These are phyloP conservation scores for Wickerhamiella hasegawae DNA, from an alignment of 805 yeast species.

Conservation along the genomic window DNA sequence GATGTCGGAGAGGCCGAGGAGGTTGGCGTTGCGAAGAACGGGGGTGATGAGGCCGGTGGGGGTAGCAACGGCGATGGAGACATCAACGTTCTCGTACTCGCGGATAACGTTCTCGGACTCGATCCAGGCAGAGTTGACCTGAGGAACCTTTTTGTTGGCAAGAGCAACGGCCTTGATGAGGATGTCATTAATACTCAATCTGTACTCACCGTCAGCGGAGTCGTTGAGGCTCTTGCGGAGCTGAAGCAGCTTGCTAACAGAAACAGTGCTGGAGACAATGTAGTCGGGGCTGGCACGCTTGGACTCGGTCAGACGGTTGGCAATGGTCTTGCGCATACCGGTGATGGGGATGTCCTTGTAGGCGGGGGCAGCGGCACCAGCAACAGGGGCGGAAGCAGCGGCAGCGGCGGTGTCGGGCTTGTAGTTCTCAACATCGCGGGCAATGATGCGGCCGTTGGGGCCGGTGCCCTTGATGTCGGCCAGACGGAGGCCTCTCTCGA, in stretches of 20 bases:
- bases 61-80: conserved; percentile 96
- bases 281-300: conserved; percentile 81
- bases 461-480: conserved; percentile 83
- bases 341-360: conserved; percentile 77
- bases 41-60: conserved; percentile 97
- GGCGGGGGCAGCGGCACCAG: conserved; percentile 31
- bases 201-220: conserved; percentile 71
- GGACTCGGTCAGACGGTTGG: conserved; percentile 72
- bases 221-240: conserved; percentile 82
- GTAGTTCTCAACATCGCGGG: conserved; percentile 71
- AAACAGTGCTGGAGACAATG: conserved; percentile 73
- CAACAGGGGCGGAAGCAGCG: conserved; percentile 22
- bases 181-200: conserved; percentile 84
- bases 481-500: conserved; percentile 79
- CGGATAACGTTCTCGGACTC: conserved; percentile 80
- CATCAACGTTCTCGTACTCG: conserved; percentile 82
- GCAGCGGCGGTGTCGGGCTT: conserved; percentile 27
- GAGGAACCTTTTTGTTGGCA: conserved; percentile 83
- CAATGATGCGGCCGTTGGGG: conserved; percentile 87
- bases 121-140: conserved; percentile 87
- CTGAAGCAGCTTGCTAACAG: conserved; percentile 81
- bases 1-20: conserved; percentile 71
- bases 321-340: conserved; percentile 87
- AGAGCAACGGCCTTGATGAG: conserved; percentile 86
- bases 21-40: conserved; percentile 74